Evolutionary conservation across 1,284 basidiomycete species (phyloP).

Genomic region (Puccinia polysora): DNA sequence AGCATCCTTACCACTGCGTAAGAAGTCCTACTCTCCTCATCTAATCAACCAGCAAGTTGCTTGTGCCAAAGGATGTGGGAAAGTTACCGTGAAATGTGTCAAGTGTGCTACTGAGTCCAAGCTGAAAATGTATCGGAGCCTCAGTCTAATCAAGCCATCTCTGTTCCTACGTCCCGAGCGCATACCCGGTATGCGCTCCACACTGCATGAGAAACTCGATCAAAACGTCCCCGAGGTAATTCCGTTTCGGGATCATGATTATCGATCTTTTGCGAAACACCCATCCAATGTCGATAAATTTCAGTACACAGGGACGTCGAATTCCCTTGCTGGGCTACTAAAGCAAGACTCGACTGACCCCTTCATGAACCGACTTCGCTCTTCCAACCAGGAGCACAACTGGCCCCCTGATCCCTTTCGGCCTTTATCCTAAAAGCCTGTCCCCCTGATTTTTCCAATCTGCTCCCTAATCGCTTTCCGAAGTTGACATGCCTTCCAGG

Average conservation of each 20-base stretch:
- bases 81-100: conserved; percentile 39
- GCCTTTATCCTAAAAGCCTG: too few relatives aligned
- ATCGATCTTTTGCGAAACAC: neutral
- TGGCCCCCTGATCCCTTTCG: conserved; percentile 41
- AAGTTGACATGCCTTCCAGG: too few relatives aligned
- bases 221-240: too few relatives aligned
- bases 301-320: neutral
- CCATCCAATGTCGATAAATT: neutral
- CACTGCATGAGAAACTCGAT: neutral
- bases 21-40: conserved; percentile 20
- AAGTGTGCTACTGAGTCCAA: conserved; percentile 31
- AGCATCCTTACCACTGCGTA: conserved; percentile 26
- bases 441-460: too few relatives aligned
- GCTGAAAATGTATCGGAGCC: conserved; percentile 31
- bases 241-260: neutral
- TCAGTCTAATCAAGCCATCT: conserved; percentile 17
- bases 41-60: conserved; percentile 28
- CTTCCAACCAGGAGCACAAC: neutral
- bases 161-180: neutral
- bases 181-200: neutral
- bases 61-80: conserved; percentile 35
- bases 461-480: too few relatives aligned
- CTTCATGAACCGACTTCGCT: neutral
- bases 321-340: neutral
- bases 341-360: neutral